Evolutionary conservation across 1,284 basidiomycete genomes (phyloP), one percentile per base, ranked within the genome.

Genomic region (Afroboletus lepidellus): DNA sequence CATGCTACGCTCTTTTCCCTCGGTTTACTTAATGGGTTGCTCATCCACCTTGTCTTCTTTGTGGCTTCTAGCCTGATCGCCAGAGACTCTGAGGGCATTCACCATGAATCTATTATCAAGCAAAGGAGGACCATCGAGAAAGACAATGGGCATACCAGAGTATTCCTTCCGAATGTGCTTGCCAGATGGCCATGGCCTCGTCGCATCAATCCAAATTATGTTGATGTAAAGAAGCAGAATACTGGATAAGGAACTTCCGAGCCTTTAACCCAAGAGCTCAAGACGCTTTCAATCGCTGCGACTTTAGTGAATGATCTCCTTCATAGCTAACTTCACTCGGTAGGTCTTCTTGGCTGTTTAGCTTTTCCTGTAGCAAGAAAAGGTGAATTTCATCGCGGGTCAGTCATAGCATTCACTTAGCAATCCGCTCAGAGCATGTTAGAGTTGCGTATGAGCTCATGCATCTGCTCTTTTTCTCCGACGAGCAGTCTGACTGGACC

Each of bases 401-500:
- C 9, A 4, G 24, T 8, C 5, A 25, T 13, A 11, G 13, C 21
- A 3, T 24, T 39, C 18, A 16, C 23, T 16, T 16, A 13, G 8
- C 15, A 16, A 15, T 15, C 25, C 8, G 5, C 6, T 24, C 9
- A 41, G 38, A 25, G 23, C 23, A 25, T n/a, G 1, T 41, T 5
- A 24, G 38, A n/a, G 38, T 15, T 6, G 8, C 3, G 2, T 41
- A 23, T n/a, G 38, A 41, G 24, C n/a, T 41, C 24, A 25, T 23
- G 38, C 12, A n/a, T 7, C 20, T 75, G 5, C 72, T 74, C 54
- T 76, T 75, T 50, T 57, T 75, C 8, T 65, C 73, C 46, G 75
- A 78, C 48, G 72, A 75, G 51, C 67, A 72, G 41, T 69, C 72
- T 5, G 76, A 78, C 55, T 61, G 65, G 13, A 61, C 59, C 8